phyloP scores from a whole-genome alignment of 1,284 basidiomycete genomes.

The Apiotrichum gamsii region DNA sequence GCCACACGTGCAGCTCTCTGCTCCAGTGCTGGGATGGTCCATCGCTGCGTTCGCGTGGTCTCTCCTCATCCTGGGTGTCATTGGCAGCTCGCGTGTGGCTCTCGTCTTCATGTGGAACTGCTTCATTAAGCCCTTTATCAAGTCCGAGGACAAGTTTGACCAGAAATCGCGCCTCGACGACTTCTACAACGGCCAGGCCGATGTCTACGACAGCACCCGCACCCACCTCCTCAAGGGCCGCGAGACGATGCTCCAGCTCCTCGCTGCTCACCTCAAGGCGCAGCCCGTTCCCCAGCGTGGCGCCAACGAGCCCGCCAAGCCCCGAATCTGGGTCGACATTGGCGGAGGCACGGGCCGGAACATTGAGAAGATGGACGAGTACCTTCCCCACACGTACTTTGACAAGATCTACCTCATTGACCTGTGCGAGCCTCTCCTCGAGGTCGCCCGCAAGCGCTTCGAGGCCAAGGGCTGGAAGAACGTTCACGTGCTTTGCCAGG shows the following conservation, averaged over 20 bases:
- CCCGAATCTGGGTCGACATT: slow-evolving; percentile 68
- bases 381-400: slow-evolving; percentile 59
- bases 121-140: slow-evolving; percentile 49
- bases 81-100: slow-evolving; percentile 23
- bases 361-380: slow-evolving; percentile 70
- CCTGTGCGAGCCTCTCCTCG: slow-evolving; percentile 66
- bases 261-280: slow-evolving; percentile 60
- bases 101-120: slow-evolving; percentile 47
- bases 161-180: slow-evolving; percentile 46
- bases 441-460: slow-evolving; percentile 66
- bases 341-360: slow-evolving; percentile 79
- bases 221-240: slow-evolving; percentile 59
- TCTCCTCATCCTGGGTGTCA: slow-evolving; percentile 20
- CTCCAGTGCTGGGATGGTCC: slow-evolving; percentile 22
- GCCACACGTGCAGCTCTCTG: slow-evolving; percentile 16
- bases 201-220: slow-evolving; percentile 63
- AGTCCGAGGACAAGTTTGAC: slow-evolving; percentile 22
- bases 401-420: slow-evolving; percentile 70
- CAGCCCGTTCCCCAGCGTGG: slow-evolving; percentile 31
- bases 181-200: slow-evolving; percentile 65
- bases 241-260: slow-evolving; percentile 63
- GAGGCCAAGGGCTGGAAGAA: slow-evolving; percentile 66
- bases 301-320: slow-evolving; percentile 21
- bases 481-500: slow-evolving; percentile 67
- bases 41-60: slow-evolving; percentile 20